These are phyloP conservation scores for Sporisorium exsertum DNA, from an alignment of 1,284 basidiomycete genomes.

Conservation along the genomic window DNA sequence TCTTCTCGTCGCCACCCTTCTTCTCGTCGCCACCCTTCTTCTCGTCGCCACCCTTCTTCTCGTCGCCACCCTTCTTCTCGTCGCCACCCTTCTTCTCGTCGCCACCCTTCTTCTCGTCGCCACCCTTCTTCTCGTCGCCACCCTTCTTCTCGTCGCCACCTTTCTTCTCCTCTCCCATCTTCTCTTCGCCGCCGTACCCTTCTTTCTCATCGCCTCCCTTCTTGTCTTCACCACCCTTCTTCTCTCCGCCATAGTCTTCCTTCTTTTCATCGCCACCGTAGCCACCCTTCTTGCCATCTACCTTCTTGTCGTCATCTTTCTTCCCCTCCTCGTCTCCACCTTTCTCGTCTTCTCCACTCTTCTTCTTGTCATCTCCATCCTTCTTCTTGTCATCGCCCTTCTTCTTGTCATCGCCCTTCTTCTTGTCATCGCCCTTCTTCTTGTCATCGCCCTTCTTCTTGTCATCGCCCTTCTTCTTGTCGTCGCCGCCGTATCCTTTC, in stretches of 20 bases:
- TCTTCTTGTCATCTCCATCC: no score
- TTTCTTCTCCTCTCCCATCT: background rate
- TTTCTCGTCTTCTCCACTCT: no score
- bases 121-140: slow-evolving; percentile 2
- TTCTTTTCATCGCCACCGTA: background rate
- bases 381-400: slow-evolving; percentile 2
- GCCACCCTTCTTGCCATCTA: slow-evolving; percentile 5
- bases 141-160: background rate
- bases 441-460: slow-evolving; percentile 2
- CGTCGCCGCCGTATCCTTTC: slow-evolving; percentile 7
- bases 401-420: slow-evolving; percentile 14
- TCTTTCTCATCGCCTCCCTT: background rate
- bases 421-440: slow-evolving; percentile 8
- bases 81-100: slow-evolving; percentile 1
- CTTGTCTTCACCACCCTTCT: background rate
- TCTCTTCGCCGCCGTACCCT: background rate
- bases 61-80: slow-evolving; percentile 1
- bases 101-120: background rate
- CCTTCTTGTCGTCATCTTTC: slow-evolving; percentile 16
- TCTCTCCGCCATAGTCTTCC: slow-evolving; percentile 3
- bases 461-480: slow-evolving; percentile 8
- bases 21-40: slow-evolving; percentile 8
- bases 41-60: background rate
- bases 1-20: slow-evolving; percentile 12
- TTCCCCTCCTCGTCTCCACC: slow-evolving; percentile 8